phyloP scores from a whole-genome alignment of 345 rosid species.

The Salix exigua region DNA sequence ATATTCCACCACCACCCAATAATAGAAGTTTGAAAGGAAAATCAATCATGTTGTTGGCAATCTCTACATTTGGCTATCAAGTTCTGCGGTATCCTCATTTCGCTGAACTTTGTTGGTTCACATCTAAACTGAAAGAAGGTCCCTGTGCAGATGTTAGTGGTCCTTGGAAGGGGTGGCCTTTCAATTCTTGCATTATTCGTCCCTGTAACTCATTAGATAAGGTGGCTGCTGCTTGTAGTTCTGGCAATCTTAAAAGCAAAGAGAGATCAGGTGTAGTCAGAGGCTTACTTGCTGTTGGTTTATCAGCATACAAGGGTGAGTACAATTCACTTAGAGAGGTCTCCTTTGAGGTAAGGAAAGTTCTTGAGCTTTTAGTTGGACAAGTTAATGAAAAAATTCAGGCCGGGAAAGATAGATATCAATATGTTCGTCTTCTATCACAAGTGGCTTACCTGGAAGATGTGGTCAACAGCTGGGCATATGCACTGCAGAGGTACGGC shows the following conservation, averaged over 20 bases:
- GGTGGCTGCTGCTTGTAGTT: constrained; percentile 34
- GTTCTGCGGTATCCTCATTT: constrained; percentile 85
- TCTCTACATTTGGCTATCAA: constrained; percentile 82
- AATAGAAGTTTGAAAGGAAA: constrained; percentile 59
- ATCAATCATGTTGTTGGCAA: constrained; percentile 63
- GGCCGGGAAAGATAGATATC: constrained; percentile 78
- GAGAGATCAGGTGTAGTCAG: constrained; percentile 64
- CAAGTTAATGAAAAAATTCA: constrained; percentile 66
- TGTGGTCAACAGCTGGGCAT: constrained; percentile 83
- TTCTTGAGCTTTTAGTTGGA: constrained; percentile 80
- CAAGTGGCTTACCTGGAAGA: constrained; percentile 95
- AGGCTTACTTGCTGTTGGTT: constrained; percentile 86
- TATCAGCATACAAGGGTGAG: constrained; percentile 69
- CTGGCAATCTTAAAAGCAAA: constrained; percentile 56
- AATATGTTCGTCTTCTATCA: constrained; percentile 66
- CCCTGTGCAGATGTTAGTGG: constrained; percentile 75
- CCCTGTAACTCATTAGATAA: constrained; percentile 50
- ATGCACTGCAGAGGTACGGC: constrained; percentile 72
- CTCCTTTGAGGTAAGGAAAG: constrained; percentile 72
- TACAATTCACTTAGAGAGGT: constrained; percentile 75
- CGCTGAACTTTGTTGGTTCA: constrained; percentile 97
- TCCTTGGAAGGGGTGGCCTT: constrained; percentile 95
- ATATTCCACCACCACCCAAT: constrained; percentile 37
- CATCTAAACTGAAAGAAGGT: constrained; percentile 91
- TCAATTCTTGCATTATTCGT: constrained; percentile 81